These are phyloP conservation scores for Collybia mongolica DNA, from an alignment of 768 basidiomycete genomes.

Conservation along the genomic window DNA sequence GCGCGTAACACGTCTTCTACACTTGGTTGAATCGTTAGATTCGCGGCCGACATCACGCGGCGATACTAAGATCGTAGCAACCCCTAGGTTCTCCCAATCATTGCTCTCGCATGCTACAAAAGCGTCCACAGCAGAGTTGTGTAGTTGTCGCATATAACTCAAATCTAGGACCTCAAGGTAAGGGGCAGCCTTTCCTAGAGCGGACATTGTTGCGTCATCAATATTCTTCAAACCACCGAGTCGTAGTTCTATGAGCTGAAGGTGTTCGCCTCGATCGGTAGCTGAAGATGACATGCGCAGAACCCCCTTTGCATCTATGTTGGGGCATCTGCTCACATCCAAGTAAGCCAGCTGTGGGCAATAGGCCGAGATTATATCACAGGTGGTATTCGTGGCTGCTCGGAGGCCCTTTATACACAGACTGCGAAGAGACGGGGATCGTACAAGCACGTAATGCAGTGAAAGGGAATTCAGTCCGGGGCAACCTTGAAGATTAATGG, in stretches of 20 bases:
- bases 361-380: conserved; percentile 59
- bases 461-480: conserved; percentile 59
- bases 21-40: conserved; percentile 42
- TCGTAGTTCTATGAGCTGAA: conserved; percentile 61
- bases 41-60: conserved; percentile 68
- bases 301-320: conserved; percentile 67
- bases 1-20: conserved; percentile 60
- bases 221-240: conserved; percentile 66
- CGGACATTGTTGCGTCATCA: conserved; percentile 59
- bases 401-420: conserved; percentile 68
- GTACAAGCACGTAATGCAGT: conserved; percentile 66
- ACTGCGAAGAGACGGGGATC: conserved; percentile 56
- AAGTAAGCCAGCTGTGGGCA: conserved; percentile 58
- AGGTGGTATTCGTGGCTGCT: conserved; percentile 73
- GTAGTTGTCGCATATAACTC: conserved; percentile 68
- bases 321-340: conserved; percentile 70
- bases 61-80: conserved; percentile 50
- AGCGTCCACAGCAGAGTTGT: conserved; percentile 74
- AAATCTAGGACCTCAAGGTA: conserved; percentile 78
- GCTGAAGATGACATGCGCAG: conserved; percentile 43
- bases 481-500: conserved; percentile 75
- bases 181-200: conserved; percentile 67
- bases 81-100: conserved; percentile 25
- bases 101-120: conserved; percentile 57
- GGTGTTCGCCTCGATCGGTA: conserved; percentile 41